A percentile compares a stretch with the other conserved stretches of the same genome.
These are phyloP conservation scores for Stagonosporopsis chrysanthemi DNA, from an alignment of 2,329 filamentous ascomycete genomes.

Conservation along the genomic window DNA sequence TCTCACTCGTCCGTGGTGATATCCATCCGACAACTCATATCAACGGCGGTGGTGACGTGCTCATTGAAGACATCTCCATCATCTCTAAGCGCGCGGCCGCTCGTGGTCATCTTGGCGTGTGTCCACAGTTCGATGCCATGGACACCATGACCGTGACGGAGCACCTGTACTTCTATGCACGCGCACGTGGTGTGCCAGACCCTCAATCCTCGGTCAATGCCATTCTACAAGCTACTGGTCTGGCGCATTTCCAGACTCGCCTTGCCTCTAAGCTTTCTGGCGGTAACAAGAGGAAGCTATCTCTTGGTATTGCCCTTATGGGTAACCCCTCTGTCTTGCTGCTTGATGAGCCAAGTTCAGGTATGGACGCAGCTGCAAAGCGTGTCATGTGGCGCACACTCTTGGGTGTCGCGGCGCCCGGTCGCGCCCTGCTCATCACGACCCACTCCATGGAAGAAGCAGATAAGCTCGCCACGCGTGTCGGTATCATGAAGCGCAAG, in stretches of 20 bases:
- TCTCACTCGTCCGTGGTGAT: slow-evolving; percentile 89
- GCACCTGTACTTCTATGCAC: slow-evolving; percentile 87
- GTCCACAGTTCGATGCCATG: slow-evolving; percentile 78
- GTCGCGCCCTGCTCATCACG: slow-evolving; percentile 84
- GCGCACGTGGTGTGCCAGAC: slow-evolving; percentile 78
- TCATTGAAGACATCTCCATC: slow-evolving; percentile 80
- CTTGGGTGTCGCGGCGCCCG: slow-evolving; percentile 70
- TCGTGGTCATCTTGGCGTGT: slow-evolving; percentile 83
- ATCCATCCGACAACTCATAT: slow-evolving; percentile 69
- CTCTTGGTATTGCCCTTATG: slow-evolving; percentile 87
- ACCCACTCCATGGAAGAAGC: slow-evolving; percentile 97
- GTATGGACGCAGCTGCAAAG: slow-evolving; percentile 90
- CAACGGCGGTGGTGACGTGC: slow-evolving; percentile 74
- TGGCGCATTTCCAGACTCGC: slow-evolving; percentile 72
- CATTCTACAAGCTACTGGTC: slow-evolving; percentile 81
- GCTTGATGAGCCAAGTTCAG: slow-evolving; percentile 87
- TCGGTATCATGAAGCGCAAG: slow-evolving; percentile 82
- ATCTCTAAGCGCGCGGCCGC: slow-evolving; percentile 75
- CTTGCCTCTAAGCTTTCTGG: slow-evolving; percentile 84
- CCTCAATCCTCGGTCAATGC: slow-evolving; percentile 79
- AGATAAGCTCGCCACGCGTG: slow-evolving; percentile 82
- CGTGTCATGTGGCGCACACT: slow-evolving; percentile 93
- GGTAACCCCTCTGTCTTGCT: slow-evolving; percentile 88
- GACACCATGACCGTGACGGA: slow-evolving; percentile 90
- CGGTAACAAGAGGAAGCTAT: slow-evolving; percentile 93